Percentiles rank a stretch among this genome's conserved stretches.
phyloP scores from a whole-genome alignment of 495 filamentous ascomycete genomes.

The Parmelia sp. region DNA sequence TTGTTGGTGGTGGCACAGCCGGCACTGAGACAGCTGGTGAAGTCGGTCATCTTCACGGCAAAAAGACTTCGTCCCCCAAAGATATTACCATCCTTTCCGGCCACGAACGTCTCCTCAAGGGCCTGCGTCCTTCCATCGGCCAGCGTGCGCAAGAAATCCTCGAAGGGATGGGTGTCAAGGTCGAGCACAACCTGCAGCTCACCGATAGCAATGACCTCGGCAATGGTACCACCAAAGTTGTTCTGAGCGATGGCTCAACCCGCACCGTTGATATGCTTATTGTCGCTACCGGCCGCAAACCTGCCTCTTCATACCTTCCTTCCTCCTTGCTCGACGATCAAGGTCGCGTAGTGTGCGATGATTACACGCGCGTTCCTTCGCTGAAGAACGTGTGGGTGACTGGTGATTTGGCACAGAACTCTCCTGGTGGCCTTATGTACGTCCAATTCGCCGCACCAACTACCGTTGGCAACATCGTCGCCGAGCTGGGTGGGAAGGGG shows the following conservation, averaged over 20 bases:
- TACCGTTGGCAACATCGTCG: slow-evolving; percentile 19
- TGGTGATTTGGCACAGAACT: slow-evolving; percentile 40
- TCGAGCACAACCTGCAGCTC: slow-evolving; percentile 39
- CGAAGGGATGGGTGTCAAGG: slow-evolving; percentile 44
- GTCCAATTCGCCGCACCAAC: slow-evolving; percentile 15
- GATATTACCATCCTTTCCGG: slow-evolving; percentile 46
- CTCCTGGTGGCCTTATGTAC: slow-evolving; percentile 22
- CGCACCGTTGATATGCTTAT: slow-evolving; percentile 48
- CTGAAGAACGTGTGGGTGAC: slow-evolving; percentile 43
- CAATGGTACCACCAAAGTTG: slow-evolving; percentile 17
- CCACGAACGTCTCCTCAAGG: slow-evolving; percentile 35
- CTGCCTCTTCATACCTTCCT: slow-evolving; percentile 51
- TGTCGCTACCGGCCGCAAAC: slow-evolving; percentile 47
- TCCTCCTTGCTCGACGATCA: slow-evolving; percentile 36
- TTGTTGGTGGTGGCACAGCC: slow-evolving; percentile 29
- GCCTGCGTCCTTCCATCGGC: slow-evolving; percentile 31
- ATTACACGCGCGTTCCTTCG: slow-evolving; percentile 31
- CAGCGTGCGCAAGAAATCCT: slow-evolving; percentile 39
- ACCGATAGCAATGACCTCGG: slow-evolving; percentile 10
- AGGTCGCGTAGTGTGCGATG: slow-evolving; percentile 44
- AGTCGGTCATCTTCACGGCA: slow-evolving; percentile 20
- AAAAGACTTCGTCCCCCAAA: slow-evolving; percentile 32
- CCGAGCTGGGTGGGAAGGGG: slow-evolving; percentile 17
- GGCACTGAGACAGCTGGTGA: slow-evolving; percentile 31
- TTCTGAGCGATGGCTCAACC: slow-evolving; percentile 20